Conservation (phyloP, 2,329 filamentous ascomycete species). For the Triangularia verruculosa region DNA sequence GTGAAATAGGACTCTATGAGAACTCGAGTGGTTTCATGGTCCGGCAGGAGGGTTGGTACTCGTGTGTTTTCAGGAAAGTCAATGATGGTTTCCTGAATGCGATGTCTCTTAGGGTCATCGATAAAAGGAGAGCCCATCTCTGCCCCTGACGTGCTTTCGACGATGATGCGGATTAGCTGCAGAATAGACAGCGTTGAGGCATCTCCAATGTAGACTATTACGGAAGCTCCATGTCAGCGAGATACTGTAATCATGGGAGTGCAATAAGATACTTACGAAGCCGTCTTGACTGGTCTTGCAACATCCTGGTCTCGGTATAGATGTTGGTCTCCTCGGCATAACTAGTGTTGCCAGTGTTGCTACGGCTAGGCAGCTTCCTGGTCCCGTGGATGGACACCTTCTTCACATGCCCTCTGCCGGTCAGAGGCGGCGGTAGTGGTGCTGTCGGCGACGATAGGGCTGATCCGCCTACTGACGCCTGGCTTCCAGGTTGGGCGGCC, state of each 20-base stretch:
- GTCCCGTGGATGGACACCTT: slow-evolving; percentile 30
- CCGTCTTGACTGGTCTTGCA: slow-evolving; percentile 57
- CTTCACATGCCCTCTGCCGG: slow-evolving; percentile 22
- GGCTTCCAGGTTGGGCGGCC: slow-evolving; percentile 13
- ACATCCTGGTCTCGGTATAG: slow-evolving; percentile 54
- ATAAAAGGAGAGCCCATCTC: slow-evolving; percentile 51
- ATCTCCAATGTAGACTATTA: slow-evolving; percentile 58
- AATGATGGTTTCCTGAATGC: slow-evolving; percentile 54
- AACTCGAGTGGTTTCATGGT: slow-evolving; percentile 51
- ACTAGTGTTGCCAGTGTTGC: slow-evolving; percentile 34
- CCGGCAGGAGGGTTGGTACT: slow-evolving; percentile 53
- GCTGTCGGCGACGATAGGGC: slow-evolving; percentile 22
- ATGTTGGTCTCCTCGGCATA: slow-evolving; percentile 56
- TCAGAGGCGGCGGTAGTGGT: slow-evolving; percentile 16
- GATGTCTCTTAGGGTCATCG: slow-evolving; percentile 53
- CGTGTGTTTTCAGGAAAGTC: slow-evolving; percentile 44
- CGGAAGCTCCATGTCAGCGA: background rate
- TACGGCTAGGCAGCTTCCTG: slow-evolving; percentile 36
- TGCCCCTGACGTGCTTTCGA: slow-evolving; percentile 51
- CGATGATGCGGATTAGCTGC: slow-evolving; percentile 58
- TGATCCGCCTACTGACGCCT: slow-evolving; percentile 16
- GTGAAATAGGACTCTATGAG: slow-evolving; percentile 59
- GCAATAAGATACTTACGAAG: slow-evolving; percentile 43
- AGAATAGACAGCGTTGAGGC: slow-evolving; percentile 60
- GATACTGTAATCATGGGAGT: background rate